Evolutionary conservation across 2,329 filamentous ascomycete genomes (phyloP), one percentile per base, ranked within the genome.

Genomic region (Karstenula rhodostoma): DNA sequence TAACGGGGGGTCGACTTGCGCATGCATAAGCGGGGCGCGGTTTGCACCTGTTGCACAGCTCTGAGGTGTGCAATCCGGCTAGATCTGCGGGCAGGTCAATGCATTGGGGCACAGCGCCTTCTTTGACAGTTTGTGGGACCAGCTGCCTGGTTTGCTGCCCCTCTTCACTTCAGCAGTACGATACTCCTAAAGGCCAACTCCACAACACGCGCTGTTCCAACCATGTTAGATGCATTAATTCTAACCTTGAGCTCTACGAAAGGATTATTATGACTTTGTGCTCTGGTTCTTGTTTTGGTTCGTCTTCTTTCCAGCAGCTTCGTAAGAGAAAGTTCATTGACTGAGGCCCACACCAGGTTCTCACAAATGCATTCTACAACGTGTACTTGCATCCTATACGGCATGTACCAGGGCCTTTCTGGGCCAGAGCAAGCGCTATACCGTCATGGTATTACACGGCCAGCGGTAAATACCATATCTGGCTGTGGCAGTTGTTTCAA

Each of bases 401-500:
- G n/a, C 48, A 51, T 22, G 23, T 51, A 12, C 48, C 48, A 9
- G 48, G 48, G 2, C 35, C 29, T 13, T 42, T 49, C 54, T 29
- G 22, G 23, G n/a, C 22, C n/a, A 19, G 32, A 27, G 29, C 37
- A 6, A 32, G 5, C 22, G 32, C 33, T 48, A 23, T 48, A 42
- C 44, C 46, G 2, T 42, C 44, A 15, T 50, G n/a, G 23, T 33
- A 44, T 27, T 23, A 51, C 19, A 25, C 48, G 12, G 19, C 27
- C 19, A 19, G 17, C 10, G 12, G 48, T 23, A 32, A 51, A 6
- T 29, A 29, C 17, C 48, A 51, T 40, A 13, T 51, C 7, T 51
- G 48, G 48, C 19, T 40, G 9, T 51, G 48, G 48, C 48, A 40
- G n/a, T 40, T 37, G 23, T 51, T 51, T n/a, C 48, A 51, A 13